Base-by-base conservation (phyloP, 2,329 filamentous ascomycete genomes). In the Gliomastix tumulicola region DNA sequence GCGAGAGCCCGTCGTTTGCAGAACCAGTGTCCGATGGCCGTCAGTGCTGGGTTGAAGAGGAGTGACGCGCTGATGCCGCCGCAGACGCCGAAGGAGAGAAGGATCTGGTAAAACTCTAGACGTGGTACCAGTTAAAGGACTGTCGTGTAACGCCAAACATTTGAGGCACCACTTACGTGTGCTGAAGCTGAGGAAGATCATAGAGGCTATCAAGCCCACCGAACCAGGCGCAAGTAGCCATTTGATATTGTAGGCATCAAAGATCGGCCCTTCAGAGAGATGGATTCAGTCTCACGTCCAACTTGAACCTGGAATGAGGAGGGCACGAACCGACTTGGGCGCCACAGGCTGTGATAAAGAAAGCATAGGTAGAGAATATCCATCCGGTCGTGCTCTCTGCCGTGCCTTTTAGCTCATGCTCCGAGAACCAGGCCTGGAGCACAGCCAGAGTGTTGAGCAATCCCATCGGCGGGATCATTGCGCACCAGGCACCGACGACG, bases 281-380 rank as follows among this genome's bases (percentile, higher is more conserved):
- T n/a, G n/a, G n/a, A n/a, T n/a, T n/a, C n/a, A n/a, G n/a, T n/a
- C n/a, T n/a, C n/a, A n/a, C n/a, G n/a, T n/a, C n/a, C n/a, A n/a
- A n/a, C n/a, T n/a, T n/a, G n/a, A n/a, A n/a, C n/a, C n/a, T n/a
- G n/a, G n/a, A n/a, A n/a, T n/a, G n/a, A n/a, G n/a, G 21, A 43
- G 25, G 17, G n/a, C 25, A 28, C 25, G n/a, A 3, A 28, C 25
- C 25, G 17, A 28, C 17, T 49, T 85, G 79, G 1, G 85, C 71
- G 11, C 83, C 82, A 34, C 80, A 76, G 49, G 85, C 81, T 53
- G 85, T 84, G 12, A 79, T 68, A 27, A 87, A 64, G 50, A 86
- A 88, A 17, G 76, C 69, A 47, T 83, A 87, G 34, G 83, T 62
- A 44, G 78, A 74, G 45, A 86, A 84, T 39, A 88, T 84, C 84